Conservation (phyloP, 495 filamentous ascomycete species). For the Podospora appendiculata region DNA sequence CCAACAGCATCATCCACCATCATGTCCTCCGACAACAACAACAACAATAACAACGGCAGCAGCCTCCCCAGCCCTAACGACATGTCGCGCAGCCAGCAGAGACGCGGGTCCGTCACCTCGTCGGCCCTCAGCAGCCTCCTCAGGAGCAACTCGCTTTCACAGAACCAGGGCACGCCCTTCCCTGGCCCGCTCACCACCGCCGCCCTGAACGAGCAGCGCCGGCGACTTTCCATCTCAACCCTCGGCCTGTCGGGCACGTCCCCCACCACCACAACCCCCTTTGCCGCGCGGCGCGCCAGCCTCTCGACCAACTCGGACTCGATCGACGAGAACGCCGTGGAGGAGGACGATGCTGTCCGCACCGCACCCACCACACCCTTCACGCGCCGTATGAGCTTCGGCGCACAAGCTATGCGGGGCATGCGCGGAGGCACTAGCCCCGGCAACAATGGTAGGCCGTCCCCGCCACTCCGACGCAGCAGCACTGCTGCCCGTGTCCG, state of each 20-base stretch:
- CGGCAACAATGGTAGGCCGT: constrained; percentile 40
- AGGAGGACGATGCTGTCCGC: constrained; percentile 59
- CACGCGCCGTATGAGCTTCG: constrained; percentile 81
- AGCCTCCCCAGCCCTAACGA: constrained; percentile 18
- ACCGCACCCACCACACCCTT: constrained; percentile 64
- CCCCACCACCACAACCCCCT: constrained; percentile 47
- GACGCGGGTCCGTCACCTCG: constrained; percentile 49
- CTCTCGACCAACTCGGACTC: constrained; percentile 68
- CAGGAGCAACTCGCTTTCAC: constrained; percentile 38
- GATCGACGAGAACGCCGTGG: constrained; percentile 79
- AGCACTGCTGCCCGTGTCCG: constrained; percentile 14
- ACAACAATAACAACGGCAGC: constrained; percentile 24
- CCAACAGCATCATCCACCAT: constrained; percentile 6
- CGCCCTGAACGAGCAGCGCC: constrained; percentile 63
- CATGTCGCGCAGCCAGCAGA: constrained; percentile 29
- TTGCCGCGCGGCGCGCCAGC: constrained; percentile 59
- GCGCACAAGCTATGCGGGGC: constrained; percentile 65
- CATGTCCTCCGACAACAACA: constrained; percentile 34
- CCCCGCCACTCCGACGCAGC: constrained; percentile 19
- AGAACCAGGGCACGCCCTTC: constrained; percentile 33
- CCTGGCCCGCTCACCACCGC: constrained; percentile 61
- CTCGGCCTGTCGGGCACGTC: constrained; percentile 74
- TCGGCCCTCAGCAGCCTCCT: constrained; percentile 50
- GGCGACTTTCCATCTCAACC: constrained; percentile 82
- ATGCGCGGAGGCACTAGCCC: constrained; percentile 37